Conservation (phyloP, 768 basidiomycete genomes). For the Gloeostereum incarnatum region DNA sequence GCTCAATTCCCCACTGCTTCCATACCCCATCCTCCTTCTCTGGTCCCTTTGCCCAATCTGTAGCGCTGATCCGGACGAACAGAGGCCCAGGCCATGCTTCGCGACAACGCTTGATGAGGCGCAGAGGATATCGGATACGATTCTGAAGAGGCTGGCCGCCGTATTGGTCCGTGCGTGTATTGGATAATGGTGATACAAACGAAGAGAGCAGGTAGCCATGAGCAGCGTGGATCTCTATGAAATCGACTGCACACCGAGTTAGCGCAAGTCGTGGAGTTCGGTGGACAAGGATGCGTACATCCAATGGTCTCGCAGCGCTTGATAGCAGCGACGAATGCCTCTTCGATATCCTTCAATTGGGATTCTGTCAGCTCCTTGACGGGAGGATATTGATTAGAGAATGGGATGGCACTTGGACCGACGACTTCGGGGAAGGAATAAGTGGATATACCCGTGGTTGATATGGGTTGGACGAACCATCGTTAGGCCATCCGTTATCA, state of each 20-base stretch:
- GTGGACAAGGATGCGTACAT: conserved; percentile 30
- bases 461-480: conserved; percentile 26
- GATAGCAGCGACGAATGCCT: conserved; percentile 49
- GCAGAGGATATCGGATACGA: conserved; percentile 59
- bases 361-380: conserved; percentile 50
- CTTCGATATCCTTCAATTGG: conserved; percentile 46
- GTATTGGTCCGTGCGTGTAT: conserved; percentile 60
- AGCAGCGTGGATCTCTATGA: conserved; percentile 65
- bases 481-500: conserved; percentile 64
- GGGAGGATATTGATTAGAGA: conserved; percentile 36
- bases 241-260: conserved; percentile 37
- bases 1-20: conserved; percentile 72
- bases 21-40: conserved; percentile 50
- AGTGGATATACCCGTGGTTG: not conserved
- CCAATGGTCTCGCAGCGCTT: conserved; percentile 50
- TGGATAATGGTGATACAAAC: conserved; percentile 71
- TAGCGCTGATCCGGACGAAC: conserved; percentile 61
- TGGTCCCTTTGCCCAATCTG: conserved; percentile 53
- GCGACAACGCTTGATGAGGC: conserved; percentile 42
- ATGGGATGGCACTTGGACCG: conserved; percentile 52
- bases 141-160: conserved; percentile 66
- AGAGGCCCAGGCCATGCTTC: conserved; percentile 58
- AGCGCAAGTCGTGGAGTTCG: not conserved
- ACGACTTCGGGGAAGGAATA: conserved; percentile 32
- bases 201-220: conserved; percentile 61